phyloP scores from a whole-genome alignment of 2,329 filamentous ascomycete species.

The Purpureocillium lavendulum region DNA sequence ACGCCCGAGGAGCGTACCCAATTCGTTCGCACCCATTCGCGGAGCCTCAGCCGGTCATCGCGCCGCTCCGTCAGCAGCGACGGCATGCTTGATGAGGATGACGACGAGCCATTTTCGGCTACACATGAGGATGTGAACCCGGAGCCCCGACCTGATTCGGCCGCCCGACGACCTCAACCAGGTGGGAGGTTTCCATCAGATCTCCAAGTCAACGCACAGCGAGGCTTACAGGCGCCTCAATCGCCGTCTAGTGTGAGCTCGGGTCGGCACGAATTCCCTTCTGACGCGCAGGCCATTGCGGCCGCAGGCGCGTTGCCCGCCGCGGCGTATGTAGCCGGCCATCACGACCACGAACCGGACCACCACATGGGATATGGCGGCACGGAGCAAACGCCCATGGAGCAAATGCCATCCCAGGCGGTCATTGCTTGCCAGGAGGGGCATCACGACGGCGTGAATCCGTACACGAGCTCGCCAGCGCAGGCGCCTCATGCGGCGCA shows the following conservation, averaged over 20 bases:
- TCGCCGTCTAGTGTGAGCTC: constrained; percentile 80
- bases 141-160: constrained; percentile 39
- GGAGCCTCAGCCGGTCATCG: constrained; percentile 64
- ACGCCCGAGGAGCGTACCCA: constrained; percentile 80
- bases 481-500: constrained; percentile 11
- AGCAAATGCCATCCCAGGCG: constrained; percentile 41
- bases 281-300: constrained; percentile 51
- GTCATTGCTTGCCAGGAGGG: constrained; percentile 41
- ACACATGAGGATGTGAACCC: constrained; percentile 35
- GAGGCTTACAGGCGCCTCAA: constrained; percentile 71
- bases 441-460: constrained; percentile 47
- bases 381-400: constrained; percentile 35
- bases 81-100: constrained; percentile 67
- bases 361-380: constrained; percentile 33
- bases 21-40: constrained; percentile 75
- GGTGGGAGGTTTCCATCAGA: constrained; percentile 97
- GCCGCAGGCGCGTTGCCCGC: constrained; percentile 45
- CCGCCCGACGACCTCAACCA: constrained; percentile 67
- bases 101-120: constrained; percentile 54
- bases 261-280: constrained; percentile 33
- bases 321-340: constrained; percentile 18
- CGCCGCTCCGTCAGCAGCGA: constrained; percentile 62
- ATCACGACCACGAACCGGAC: constrained; percentile 12
- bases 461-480: constrained; percentile 42
- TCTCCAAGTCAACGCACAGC: constrained; percentile 68